Evolutionary conservation across 1,284 basidiomycete species (phyloP).

Genomic region (Sporisorium reilianum): DNA sequence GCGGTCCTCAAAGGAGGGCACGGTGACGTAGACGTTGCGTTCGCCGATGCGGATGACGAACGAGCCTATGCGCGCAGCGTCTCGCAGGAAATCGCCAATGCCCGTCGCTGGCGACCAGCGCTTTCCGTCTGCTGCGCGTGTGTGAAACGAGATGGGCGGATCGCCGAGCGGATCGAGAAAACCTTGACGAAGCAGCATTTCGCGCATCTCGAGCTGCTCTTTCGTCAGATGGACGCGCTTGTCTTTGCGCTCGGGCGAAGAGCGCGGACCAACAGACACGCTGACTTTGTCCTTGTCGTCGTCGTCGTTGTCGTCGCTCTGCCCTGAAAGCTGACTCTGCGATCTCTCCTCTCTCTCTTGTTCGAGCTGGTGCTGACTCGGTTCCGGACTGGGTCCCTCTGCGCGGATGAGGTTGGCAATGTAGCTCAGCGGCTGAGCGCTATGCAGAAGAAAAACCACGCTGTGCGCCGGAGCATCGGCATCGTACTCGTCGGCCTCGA

Average conservation of each 20-base stretch:
- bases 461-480: conserved; percentile 57
- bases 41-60: conserved; percentile 59
- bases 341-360: neutral
- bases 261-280: conserved; percentile 24
- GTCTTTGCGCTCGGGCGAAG: conserved; percentile 41
- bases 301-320: neutral
- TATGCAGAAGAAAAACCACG: conserved; percentile 60
- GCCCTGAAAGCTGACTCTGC: neutral
- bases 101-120: conserved; percentile 62
- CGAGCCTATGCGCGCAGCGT: conserved; percentile 58
- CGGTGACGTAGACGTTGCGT: conserved; percentile 50
- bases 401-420: conserved; percentile 58
- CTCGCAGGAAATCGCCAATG: conserved; percentile 62
- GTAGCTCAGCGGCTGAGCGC: conserved; percentile 61
- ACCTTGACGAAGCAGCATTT: conserved; percentile 45
- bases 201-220: conserved; percentile 43
- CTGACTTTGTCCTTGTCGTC: conserved; percentile 24
- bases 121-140: conserved; percentile 54
- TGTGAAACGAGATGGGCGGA: conserved; percentile 61
- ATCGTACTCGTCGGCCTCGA: conserved; percentile 55
- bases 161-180: conserved; percentile 53
- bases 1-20: conserved; percentile 62
- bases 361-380: conserved; percentile 30
- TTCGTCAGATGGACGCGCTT: conserved; percentile 32
- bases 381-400: conserved; percentile 57